Conservation (phyloP, 495 filamentous ascomycete genomes). For the Penicillium longicatenatum region DNA sequence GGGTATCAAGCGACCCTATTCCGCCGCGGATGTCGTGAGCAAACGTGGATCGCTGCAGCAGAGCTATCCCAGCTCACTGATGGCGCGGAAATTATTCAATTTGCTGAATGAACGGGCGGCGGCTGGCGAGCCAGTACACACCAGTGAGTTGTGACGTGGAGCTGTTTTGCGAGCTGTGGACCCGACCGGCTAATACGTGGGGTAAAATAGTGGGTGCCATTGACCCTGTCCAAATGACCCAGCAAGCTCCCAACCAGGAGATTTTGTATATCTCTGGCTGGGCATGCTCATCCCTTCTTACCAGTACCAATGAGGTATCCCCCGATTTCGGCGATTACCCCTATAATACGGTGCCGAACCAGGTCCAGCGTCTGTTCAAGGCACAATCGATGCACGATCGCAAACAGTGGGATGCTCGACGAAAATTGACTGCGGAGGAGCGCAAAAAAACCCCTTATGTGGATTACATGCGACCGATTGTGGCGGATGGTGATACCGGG, state of each 20-base stretch:
- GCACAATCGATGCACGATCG: constrained; percentile 96
- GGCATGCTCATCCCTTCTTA: constrained; percentile 93
- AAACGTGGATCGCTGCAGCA: constrained; percentile 88
- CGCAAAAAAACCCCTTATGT: constrained; percentile 75
- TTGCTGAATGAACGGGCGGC: constrained; percentile 74
- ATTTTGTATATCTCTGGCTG: constrained; percentile 94
- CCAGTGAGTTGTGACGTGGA: constrained; percentile 56
- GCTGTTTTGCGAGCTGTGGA: not conserved
- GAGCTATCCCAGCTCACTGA: constrained; percentile 83
- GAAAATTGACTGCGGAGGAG: constrained; percentile 72
- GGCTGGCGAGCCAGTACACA: constrained; percentile 85
- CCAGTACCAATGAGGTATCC: constrained; percentile 93
- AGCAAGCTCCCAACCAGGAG: constrained; percentile 95
- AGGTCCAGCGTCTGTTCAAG: constrained; percentile 93
- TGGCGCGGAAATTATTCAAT: constrained; percentile 93
- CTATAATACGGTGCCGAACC: constrained; percentile 98
- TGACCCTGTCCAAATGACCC: constrained; percentile 98
- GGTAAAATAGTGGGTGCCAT: constrained; percentile 80
- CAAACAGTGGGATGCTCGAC: constrained; percentile 85
- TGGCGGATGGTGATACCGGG: constrained; percentile 98
- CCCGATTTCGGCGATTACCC: constrained; percentile 98
- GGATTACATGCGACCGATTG: constrained; percentile 91
- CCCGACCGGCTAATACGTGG: constrained; percentile 5
- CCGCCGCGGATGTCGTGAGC: constrained; percentile 85
- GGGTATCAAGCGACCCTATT: constrained; percentile 90